A percentile compares a stretch with the other conserved stretches of the same genome.
These are phyloP conservation scores for Puccinia polysora DNA, from an alignment of 1,284 basidiomycete genomes.

Conservation along the genomic window DNA sequence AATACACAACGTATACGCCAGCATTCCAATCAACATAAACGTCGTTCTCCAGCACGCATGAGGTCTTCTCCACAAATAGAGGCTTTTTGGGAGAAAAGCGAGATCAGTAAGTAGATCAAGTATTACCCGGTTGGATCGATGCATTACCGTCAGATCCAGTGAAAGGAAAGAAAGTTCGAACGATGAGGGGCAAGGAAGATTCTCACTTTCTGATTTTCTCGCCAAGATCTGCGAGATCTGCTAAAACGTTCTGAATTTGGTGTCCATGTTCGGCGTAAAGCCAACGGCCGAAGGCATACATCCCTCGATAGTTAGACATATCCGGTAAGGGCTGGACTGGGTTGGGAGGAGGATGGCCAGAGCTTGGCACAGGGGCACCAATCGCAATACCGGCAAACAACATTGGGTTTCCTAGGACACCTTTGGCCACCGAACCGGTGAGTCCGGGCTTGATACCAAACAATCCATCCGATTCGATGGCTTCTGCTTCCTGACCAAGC, in stretches of 20 bases:
- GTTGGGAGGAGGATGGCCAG: neutral
- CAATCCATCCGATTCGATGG: slow-evolving; percentile 16
- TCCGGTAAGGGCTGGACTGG: neutral
- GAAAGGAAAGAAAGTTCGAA: neutral
- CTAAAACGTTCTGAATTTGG: slow-evolving; percentile 17
- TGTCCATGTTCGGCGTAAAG: slow-evolving; percentile 30
- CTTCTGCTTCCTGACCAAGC: slow-evolving; percentile 23
- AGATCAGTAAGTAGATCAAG: neutral
- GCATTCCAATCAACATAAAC: slow-evolving; percentile 7
- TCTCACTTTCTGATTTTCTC: slow-evolving; percentile 43
- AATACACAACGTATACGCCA: slow-evolving; percentile 19
- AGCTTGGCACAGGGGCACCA: neutral
- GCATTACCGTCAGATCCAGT: too few species aligned
- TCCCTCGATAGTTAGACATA: neutral
- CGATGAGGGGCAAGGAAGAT: neutral
- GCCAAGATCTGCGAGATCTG: slow-evolving; percentile 35
- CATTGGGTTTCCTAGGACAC: slow-evolving; percentile 18
- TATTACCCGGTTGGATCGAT: too few species aligned
- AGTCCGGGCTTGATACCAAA: neutral
- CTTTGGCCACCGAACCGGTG: slow-evolving; percentile 10
- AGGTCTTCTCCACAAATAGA: slow-evolving; percentile 42
- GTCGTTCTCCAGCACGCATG: slow-evolving; percentile 18
- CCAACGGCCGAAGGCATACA: slow-evolving; percentile 6
- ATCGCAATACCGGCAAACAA: slow-evolving; percentile 28
- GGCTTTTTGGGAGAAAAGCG: neutral